Evolutionary conservation across 768 basidiomycete species (phyloP).

Genomic region (button mushroom (Agaricus bisporus)): DNA sequence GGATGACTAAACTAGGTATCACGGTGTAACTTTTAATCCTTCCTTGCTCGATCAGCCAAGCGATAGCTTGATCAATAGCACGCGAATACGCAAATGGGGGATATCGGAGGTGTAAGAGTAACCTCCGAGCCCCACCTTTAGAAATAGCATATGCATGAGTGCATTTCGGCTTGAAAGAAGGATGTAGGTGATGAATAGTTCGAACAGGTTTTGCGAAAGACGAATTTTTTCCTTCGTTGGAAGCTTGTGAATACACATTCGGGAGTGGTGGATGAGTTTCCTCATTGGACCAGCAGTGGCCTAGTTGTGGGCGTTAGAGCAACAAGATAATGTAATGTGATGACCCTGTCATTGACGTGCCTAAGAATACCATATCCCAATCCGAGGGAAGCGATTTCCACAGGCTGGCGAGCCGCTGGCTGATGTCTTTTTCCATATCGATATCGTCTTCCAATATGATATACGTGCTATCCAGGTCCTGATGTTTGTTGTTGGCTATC

Average conservation of each 20-base stretch:
- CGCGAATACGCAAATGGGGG: constrained; percentile 73
- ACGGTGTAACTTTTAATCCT: constrained; percentile 56
- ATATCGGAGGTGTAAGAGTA: constrained; percentile 52
- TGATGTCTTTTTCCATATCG: constrained; percentile 66
- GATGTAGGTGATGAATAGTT: constrained; percentile 36
- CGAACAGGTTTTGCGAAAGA: constrained; percentile 5
- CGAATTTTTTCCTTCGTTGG: background rate
- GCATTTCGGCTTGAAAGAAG: constrained; percentile 58
- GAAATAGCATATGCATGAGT: constrained; percentile 71
- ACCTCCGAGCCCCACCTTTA: constrained; percentile 49
- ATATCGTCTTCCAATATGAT: constrained; percentile 76
- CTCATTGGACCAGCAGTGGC: constrained; percentile 80
- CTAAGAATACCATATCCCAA: constrained; percentile 75
- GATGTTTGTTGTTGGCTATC: constrained; percentile 26
- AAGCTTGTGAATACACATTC: constrained; percentile 1
- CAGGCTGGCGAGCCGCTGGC: constrained; percentile 29
- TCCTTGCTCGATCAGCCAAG: constrained; percentile 57
- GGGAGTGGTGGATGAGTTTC: constrained; percentile 33
- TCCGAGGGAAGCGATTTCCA: constrained; percentile 49
- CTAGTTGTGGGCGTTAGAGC: constrained; percentile 25
- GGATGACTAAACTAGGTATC: constrained; percentile 62
- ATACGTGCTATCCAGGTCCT: constrained; percentile 26
- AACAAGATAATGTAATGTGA: background rate
- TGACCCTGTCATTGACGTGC: constrained; percentile 26
- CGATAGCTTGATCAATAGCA: constrained; percentile 67